These are phyloP conservation scores for Saururus chinensis DNA, from an alignment of 164 flowering plant genomes.

Conservation along the genomic window DNA sequence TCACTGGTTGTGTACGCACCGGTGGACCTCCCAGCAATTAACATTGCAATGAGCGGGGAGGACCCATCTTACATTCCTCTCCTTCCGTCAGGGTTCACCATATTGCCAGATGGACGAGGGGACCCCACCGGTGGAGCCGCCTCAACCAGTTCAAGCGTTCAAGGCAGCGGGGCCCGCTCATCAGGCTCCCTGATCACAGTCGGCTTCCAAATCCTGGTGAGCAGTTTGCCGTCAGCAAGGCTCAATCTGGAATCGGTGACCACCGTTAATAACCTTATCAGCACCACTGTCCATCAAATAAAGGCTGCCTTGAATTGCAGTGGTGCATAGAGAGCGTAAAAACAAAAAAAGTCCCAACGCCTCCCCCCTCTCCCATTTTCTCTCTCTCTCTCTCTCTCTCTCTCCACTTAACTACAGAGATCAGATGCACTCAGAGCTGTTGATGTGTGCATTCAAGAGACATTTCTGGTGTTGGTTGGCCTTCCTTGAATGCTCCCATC, in stretches of 20 bases:
- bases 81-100: slow-evolving; percentile 76
- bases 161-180: slow-evolving; percentile 11
- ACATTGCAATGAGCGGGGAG: slow-evolving; percentile 76
- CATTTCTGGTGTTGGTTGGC: slow-evolving; percentile 24
- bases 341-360: slow-evolving; percentile 23
- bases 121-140: slow-evolving; percentile 13
- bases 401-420: slow-evolving; percentile 23
- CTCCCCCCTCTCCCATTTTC: slow-evolving; percentile 1
- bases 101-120: slow-evolving; percentile 48
- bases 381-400: slow-evolving; percentile 6
- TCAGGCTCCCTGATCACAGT: slow-evolving; percentile 72
- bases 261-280: slow-evolving; percentile 69
- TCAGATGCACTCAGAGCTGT: slow-evolving; percentile 21
- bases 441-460: slow-evolving; percentile 22
- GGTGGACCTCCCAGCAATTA: slow-evolving; percentile 54
- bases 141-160: slow-evolving; percentile 16
- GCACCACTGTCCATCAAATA: slow-evolving; percentile 69
- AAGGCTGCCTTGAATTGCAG: slow-evolving; percentile 37
- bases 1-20: slow-evolving; percentile 66
- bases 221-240: slow-evolving; percentile 59
- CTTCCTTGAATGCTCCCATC: slow-evolving; percentile 47
- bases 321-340: slow-evolving; percentile 10
- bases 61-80: slow-evolving; percentile 63
- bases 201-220: slow-evolving; percentile 70
- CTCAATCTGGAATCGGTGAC: slow-evolving; percentile 62